Evolutionary conservation across 2,329 filamentous ascomycete genomes (phyloP).

Genomic region (Cladosporium sp.): DNA sequence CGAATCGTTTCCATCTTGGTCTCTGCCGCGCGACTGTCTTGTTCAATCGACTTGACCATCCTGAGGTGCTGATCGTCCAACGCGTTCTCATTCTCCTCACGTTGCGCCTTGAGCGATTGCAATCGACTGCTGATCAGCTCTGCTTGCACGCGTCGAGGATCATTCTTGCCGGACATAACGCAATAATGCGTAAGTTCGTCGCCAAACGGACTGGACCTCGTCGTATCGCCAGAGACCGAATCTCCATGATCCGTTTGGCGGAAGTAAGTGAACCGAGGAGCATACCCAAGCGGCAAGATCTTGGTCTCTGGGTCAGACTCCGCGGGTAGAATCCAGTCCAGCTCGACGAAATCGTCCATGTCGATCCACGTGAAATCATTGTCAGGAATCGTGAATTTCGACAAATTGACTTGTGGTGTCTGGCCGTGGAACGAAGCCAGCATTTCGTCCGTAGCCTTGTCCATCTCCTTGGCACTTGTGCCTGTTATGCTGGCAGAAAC

Average conservation of each 20-base stretch:
- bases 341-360: slow-evolving; percentile 98
- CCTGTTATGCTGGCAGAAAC: slow-evolving; percentile 86
- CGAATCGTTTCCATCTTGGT: slow-evolving; percentile 54
- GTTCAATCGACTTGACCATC: slow-evolving; percentile 51
- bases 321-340: slow-evolving; percentile 92
- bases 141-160: slow-evolving; percentile 83
- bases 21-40: slow-evolving; percentile 40
- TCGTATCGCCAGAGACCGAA: slow-evolving; percentile 72
- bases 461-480: slow-evolving; percentile 71
- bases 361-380: slow-evolving; percentile 96
- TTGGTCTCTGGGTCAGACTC: slow-evolving; percentile 90
- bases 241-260: slow-evolving; percentile 90
- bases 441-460: slow-evolving; percentile 60
- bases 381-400: slow-evolving; percentile 91
- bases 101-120: slow-evolving; percentile 71
- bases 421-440: slow-evolving; percentile 53
- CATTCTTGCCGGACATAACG: slow-evolving; percentile 72
- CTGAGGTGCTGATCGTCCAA: slow-evolving; percentile 72
- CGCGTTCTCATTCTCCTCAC: slow-evolving; percentile 66
- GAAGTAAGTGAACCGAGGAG: slow-evolving; percentile 96
- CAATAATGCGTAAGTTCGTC: slow-evolving; percentile 92
- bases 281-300: slow-evolving; percentile 86
- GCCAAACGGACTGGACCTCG: slow-evolving; percentile 83
- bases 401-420: slow-evolving; percentile 58
- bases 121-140: slow-evolving; percentile 80